A percentile compares a stretch with the other conserved stretches of the same genome.
Conservation (phyloP, 2,329 filamentous ascomycete species). For the Juglanconis oblonga region DNA sequence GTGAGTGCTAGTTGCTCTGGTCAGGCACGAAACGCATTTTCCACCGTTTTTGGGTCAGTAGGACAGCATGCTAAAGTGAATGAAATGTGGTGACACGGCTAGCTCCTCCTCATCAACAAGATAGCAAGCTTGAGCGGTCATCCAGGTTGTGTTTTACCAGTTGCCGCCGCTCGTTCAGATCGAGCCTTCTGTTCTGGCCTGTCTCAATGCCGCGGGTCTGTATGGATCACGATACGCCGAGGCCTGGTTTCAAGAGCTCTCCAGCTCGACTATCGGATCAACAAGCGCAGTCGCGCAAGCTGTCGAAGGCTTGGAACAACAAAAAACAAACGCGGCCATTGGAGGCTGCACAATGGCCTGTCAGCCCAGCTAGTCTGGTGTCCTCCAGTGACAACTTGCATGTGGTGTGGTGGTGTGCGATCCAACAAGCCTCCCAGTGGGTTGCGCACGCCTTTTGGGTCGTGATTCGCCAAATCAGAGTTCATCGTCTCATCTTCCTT, state of each 20-base stretch:
- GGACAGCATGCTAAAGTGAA: neutral
- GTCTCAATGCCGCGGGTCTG: neutral
- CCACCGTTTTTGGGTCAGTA: neutral
- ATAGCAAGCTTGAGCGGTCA: neutral
- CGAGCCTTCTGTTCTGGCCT: neutral
- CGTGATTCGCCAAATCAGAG: slow-evolving; percentile 15
- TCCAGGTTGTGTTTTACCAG: neutral
- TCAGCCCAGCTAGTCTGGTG: neutral
- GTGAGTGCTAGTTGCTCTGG: too few relatives aligned
- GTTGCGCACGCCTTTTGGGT: neutral
- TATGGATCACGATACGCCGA: slow-evolving; percentile 10
- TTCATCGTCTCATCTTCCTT: slow-evolving; percentile 11
- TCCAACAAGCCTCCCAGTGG: slow-evolving; percentile 8
- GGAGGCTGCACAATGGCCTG: neutral
- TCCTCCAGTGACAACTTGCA: neutral
- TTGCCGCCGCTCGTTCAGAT: slow-evolving; percentile 3
- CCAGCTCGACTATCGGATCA: too few relatives aligned
- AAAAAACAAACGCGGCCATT: neutral
- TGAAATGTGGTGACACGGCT: neutral
- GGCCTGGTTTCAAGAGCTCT: slow-evolving; percentile 13
- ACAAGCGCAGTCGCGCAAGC: neutral
- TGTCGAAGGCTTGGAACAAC: neutral
- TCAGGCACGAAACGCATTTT: too few relatives aligned
- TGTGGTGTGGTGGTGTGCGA: neutral
- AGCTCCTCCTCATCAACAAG: neutral